Percentiles rank a stretch among this genome's conserved stretches.
phyloP scores from a whole-genome alignment of 1,139 yeast genomes.

The Geotrichum macrosporum region DNA sequence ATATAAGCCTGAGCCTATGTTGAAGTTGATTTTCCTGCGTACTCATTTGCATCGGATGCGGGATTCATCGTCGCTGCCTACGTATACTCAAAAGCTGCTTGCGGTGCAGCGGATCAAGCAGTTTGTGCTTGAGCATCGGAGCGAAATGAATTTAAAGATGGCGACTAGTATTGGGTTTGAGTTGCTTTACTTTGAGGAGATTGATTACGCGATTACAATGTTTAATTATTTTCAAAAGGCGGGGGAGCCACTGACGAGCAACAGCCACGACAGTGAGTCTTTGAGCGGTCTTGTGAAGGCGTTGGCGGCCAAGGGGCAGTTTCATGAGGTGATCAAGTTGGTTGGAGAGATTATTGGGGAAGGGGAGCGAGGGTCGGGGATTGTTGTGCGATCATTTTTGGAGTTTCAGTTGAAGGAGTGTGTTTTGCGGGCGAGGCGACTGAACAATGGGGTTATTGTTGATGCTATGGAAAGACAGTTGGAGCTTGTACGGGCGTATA shows the following conservation, averaged over 20 bases:
- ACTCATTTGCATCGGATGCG: constrained; percentile 14
- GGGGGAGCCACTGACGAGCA: neutral
- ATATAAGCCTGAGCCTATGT: constrained; percentile 12
- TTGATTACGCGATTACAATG: constrained; percentile 14
- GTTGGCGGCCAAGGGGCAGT: constrained; percentile 3
- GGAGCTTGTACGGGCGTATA: neutral
- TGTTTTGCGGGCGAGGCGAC: neutral
- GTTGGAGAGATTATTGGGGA: neutral
- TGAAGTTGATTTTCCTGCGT: constrained; percentile 15
- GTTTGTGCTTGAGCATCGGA: constrained; percentile 13
- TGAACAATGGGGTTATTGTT: constrained; percentile 3
- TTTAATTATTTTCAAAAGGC: constrained; percentile 15
- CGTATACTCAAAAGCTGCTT: constrained; percentile 5
- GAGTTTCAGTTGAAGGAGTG: constrained; percentile 1
- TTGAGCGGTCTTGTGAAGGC: constrained; percentile 14
- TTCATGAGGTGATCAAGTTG: constrained; percentile 6
- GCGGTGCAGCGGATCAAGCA: constrained; percentile 13
- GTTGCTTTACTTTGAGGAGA: constrained; percentile 13
- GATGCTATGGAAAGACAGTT: constrained; percentile 3
- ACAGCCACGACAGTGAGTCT: constrained; percentile 14
- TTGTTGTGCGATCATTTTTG: constrained; percentile 6
- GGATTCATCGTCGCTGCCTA: neutral
- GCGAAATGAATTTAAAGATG: constrained; percentile 6
- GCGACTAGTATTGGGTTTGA: constrained; percentile 18
- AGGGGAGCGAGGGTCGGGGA: neutral